Base-by-base conservation (phyloP, 108 stramenopile species). In the Schizochytrium sp. region DNA sequence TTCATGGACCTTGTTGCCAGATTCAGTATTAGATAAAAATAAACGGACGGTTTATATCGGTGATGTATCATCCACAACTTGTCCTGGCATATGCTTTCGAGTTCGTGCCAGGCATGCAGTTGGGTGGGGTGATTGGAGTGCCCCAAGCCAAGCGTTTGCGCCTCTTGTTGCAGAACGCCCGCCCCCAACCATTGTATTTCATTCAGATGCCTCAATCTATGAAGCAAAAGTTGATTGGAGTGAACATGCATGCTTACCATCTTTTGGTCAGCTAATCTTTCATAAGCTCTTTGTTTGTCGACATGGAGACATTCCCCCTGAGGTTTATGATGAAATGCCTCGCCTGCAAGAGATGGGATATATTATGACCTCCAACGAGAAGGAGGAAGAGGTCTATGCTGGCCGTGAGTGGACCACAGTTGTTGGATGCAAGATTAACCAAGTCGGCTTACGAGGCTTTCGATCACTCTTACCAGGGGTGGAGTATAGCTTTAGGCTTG, bases 101-200 rank as follows among this genome's bases (percentile, higher is more conserved):
- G 76, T 83, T 19, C 76, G 76, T 5, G 76, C 50, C 8, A 83
- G 76, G 47, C 76, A 83, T 53, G 47, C 76, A n/a, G 76, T 83
- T 10, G 76, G 76, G 45, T 83, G 76, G 76, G 76, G 76, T 28
- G 47, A 55, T 13, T 83, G 76, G 76, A 83, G 76, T 53, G n/a
- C 76, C 0, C 76, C 19, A 83, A 83, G 76, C 76, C 17, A 83
- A 10, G 40, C 40, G 0, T 40, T 83, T 55, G 50, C n/a, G 53
- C 76, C 76, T 10, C 76, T 83, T 42, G 12, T 5, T 38, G 13
- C 76, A 47, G 1, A 2, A 53, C 47, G 47, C 15, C 50, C 76
- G 10, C 10, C 45, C n/a, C 76, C 76, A 5, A 5, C 40, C 12
- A 7, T 83, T 28, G 2, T 5, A 13, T 53, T 83, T 10, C 10